Conservation (phyloP, 2,329 filamentous ascomycete genomes). For the Xylariaceae sp. region DNA sequence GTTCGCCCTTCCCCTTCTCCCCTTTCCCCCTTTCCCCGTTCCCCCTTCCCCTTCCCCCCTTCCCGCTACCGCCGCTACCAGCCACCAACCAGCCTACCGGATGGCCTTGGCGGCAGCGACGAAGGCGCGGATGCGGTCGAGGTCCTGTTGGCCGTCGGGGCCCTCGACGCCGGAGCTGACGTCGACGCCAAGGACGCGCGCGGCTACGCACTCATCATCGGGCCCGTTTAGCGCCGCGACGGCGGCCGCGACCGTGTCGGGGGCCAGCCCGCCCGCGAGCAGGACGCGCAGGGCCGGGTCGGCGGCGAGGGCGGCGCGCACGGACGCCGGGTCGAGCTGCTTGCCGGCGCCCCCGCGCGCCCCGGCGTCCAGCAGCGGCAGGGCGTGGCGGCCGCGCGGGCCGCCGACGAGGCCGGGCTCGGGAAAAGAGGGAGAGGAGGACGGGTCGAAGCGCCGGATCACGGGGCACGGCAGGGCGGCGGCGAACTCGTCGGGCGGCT, state of each 20-base stretch:
- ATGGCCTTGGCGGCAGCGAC: slow-evolving; percentile 64
- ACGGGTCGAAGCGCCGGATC: slow-evolving; percentile 75
- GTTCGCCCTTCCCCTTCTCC: no score
- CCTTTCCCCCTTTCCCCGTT: neutral
- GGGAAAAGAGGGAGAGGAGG: no score
- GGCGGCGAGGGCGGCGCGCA: slow-evolving; percentile 56
- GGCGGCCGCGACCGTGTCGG: slow-evolving; percentile 66
- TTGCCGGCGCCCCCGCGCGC: slow-evolving; percentile 66
- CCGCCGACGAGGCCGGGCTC: slow-evolving; percentile 61
- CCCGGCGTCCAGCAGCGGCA: slow-evolving; percentile 82
- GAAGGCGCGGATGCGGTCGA: slow-evolving; percentile 76
- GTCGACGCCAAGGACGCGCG: slow-evolving; percentile 74
- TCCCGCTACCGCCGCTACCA: no score
- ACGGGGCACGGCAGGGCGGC: slow-evolving; percentile 85
- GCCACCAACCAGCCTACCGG: slow-evolving; percentile 33
- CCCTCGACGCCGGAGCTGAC: slow-evolving; percentile 92
- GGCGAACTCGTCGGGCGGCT: slow-evolving; percentile 91
- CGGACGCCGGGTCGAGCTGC: slow-evolving; percentile 62
- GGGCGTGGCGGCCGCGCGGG: slow-evolving; percentile 69
- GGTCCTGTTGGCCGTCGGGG: slow-evolving; percentile 67
- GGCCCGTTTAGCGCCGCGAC: slow-evolving; percentile 56
- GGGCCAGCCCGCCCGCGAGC: slow-evolving; percentile 76
- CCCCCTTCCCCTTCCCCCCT: neutral
- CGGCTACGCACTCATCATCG: slow-evolving; percentile 51
- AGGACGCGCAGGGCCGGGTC: slow-evolving; percentile 69